Base-by-base conservation (phyloP, 2,329 filamentous ascomycete species). In the Cladosporium sphaerospermum region DNA sequence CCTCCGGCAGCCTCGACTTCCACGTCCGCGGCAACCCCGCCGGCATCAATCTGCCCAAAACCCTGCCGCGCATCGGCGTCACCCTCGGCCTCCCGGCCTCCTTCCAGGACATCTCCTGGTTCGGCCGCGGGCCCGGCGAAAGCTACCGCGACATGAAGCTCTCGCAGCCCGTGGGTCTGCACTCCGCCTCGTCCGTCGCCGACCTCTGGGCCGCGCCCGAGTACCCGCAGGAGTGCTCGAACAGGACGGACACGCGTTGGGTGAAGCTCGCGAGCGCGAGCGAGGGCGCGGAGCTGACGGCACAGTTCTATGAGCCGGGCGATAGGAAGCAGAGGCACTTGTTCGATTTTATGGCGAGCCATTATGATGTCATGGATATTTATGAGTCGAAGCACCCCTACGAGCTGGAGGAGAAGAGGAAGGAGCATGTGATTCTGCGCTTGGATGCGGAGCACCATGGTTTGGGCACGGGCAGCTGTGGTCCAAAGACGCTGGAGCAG, bases 181-280 rank as follows among this genome's bases (percentile, higher is more conserved):
- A 64, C 39, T 41, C 39, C 3, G 45, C 59, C 0, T 60, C 65
- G 9, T 60, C 59, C 1, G 68, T 83, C 1, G 70, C 73, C 1
- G 73, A 77, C 0, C 71, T 87, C 23, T 77, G 79, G 62, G 75
- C 76, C 0, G 71, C 73, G 1, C 86, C 86, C 60, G 84, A 88
- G 14, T 81, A 82, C 18, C 84, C 84, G 0, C 84, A 88, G 63
- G 84, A 88, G 60, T 81, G 78, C 49, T 81, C 82, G 1, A 88
- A 87, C 64, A 73, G 80, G 11, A 80, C 79, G 52, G 80, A 80
- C 33, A 79, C 78, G 0, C 72, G 79, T 6, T 86, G 81, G 78
- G 66, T 86, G 3, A 67, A 69, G 9, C 14, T 61, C 54, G 53
- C 61, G 45, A 56, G 32, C 10, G 50, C 52, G 19, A 56, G 54